Evolutionary conservation across 768 basidiomycete species (phyloP), one percentile per base, ranked within the genome.

Genomic region (Leccinum incarnatum): DNA sequence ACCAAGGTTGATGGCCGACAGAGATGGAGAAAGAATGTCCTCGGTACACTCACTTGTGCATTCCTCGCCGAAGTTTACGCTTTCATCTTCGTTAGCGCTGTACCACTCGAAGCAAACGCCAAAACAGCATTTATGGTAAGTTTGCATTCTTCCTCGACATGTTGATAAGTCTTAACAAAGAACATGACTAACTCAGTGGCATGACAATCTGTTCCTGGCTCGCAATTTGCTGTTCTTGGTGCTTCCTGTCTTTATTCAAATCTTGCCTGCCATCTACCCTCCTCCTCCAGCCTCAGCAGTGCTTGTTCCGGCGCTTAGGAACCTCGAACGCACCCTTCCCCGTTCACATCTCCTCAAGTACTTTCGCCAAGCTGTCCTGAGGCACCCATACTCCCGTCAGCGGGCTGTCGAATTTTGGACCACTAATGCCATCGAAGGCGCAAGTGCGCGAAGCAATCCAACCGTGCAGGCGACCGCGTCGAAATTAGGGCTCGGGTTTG

Each of bases 221-320:
- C 87, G 89, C n/a, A 80, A 82, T 54, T 27, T 77, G 2, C 69
- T 88, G 54, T 87, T 91, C 73, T 74, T 89, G 56, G 7, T 78
- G 30, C 75, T 90, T 2, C 85, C 88, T 5, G 61, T 83, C 27
- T 36, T 81, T 53, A 66, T 85, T 10, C 78, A 81, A 67, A 62
- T 76, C 52, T 54, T 77, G 6, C 78, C 82, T 5, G 77, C 75
- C 19, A 51, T 70, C 4, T 60, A 70, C 8, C 64, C 66, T 1
- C 64, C 74, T 60, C 62, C 68, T 56, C 65, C 67, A 62, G 64
- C 76, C 68, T 72, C 76, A 63, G 42, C 52, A 9, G 45, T 51
- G 21, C 67, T 72, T 15, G 55, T 61, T 8, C 57, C 62, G 52
- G 63, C 65, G 47, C 71, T 66, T 6, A 63, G 64, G 69, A 68